These are phyloP conservation scores for Podila minutissima DNA, from an alignment of 192 early-diverging fungal species.

Conservation along the genomic window DNA sequence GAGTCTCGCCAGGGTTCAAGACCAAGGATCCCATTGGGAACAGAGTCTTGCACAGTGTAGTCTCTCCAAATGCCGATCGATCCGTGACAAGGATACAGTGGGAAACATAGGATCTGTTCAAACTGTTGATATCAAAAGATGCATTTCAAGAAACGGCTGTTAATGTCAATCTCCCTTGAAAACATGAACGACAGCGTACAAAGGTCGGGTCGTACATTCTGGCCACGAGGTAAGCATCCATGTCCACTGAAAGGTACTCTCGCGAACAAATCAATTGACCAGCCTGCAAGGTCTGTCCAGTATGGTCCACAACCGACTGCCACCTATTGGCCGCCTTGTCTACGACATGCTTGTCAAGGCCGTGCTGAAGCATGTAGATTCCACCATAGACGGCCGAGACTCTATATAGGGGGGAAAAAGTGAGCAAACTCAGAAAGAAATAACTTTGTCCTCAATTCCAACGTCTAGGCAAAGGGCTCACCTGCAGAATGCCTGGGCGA, in stretches of 20 bases:
- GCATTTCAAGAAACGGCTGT: not conserved
- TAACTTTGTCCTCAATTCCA: too few relatives aligned
- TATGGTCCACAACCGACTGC: constrained; percentile 49
- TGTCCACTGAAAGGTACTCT: constrained; percentile 59
- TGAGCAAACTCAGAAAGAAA: not conserved
- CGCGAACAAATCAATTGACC: constrained; percentile 61
- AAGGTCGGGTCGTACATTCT: constrained; percentile 24
- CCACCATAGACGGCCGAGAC: constrained; percentile 92
- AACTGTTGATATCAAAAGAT: constrained; percentile 8
- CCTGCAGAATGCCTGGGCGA: constrained; percentile 92
- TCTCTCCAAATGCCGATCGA: constrained; percentile 47
- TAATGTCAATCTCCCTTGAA: not conserved
- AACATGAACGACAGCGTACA: constrained; percentile 9
- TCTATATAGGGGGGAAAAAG: constrained; percentile 51
- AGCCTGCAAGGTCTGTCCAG: constrained; percentile 54
- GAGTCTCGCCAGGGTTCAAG: constrained; percentile 49
- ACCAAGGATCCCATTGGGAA: constrained; percentile 51
- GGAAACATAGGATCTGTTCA: constrained; percentile 36
- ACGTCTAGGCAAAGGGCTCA: not conserved
- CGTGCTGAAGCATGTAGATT: constrained; percentile 82
- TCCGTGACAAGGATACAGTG: constrained; percentile 51
- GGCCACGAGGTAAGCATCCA: constrained; percentile 39
- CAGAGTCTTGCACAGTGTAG: constrained; percentile 58
- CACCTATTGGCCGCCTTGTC: constrained; percentile 52
- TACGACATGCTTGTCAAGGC: constrained; percentile 52